Percentiles rank a stretch among this genome's conserved stretches.
phyloP scores from a whole-genome alignment of 306 rosid species.

The Cucumis cinereus region DNA sequence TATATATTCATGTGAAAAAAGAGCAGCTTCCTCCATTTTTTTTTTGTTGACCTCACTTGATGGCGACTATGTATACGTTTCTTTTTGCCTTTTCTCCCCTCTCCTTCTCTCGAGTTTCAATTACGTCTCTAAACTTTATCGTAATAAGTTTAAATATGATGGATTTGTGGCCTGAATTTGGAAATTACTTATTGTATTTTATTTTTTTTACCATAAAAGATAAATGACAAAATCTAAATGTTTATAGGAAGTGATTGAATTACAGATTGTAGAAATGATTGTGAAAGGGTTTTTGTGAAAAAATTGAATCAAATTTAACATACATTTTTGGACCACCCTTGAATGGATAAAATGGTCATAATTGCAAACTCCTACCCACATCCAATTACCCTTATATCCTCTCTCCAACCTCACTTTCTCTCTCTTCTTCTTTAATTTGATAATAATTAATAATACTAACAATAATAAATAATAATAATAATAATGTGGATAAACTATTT shows the following conservation, averaged over 20 bases:
- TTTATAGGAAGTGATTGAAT: too few species aligned
- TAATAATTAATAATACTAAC: not conserved
- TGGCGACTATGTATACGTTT: not conserved
- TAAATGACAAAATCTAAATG: too few species aligned
- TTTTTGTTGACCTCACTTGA: not conserved
- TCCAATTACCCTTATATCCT: not conserved
- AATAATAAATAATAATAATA: not conserved
- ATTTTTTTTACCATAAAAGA: not conserved
- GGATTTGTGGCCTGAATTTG: not conserved
- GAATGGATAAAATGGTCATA: constrained; percentile 15
- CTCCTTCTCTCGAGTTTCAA: not conserved
- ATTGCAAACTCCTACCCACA: constrained; percentile 14
- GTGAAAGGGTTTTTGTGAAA: not conserved
- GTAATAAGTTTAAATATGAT: too few species aligned
- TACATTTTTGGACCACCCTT: constrained; percentile 15
- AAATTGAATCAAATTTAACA: not conserved
- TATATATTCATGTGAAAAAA: not conserved
- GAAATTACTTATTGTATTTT: not conserved
- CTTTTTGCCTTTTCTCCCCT: not conserved
- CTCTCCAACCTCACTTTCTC: not conserved
- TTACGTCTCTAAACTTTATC: not conserved
- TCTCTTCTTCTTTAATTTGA: not conserved
- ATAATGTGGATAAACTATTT: constrained; percentile 2
- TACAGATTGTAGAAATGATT: not conserved
- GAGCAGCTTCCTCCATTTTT: not conserved